Percentiles rank a stretch among this genome's conserved stretches.
Conservation (phyloP, 2,329 filamentous ascomycete genomes). For the Trichoderma cornu-damae region DNA sequence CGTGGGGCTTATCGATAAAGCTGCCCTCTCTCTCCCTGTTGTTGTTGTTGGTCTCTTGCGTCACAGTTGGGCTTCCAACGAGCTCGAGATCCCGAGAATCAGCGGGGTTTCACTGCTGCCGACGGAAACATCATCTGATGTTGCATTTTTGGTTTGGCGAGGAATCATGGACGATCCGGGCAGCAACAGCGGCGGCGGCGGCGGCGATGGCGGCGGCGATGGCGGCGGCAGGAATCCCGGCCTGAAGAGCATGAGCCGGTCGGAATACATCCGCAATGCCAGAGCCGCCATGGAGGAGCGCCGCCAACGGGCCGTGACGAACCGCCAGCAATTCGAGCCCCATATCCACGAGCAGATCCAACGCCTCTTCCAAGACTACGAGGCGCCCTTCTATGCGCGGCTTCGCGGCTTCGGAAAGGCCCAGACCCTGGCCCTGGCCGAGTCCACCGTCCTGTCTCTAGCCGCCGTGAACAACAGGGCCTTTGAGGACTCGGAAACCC, state of each 20-base stretch:
- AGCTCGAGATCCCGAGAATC: neutral
- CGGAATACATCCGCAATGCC: constrained; percentile 24
- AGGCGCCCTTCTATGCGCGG: constrained; percentile 31
- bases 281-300: constrained; percentile 32
- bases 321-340: constrained; percentile 30
- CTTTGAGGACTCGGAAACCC: constrained; percentile 35
- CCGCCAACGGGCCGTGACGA: constrained; percentile 27
- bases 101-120: constrained; percentile 1
- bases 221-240: constrained; percentile 26
- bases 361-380: constrained; percentile 31
- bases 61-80: constrained; percentile 14
- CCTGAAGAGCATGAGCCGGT: constrained; percentile 21
- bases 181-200: constrained; percentile 5
- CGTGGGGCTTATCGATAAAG: constrained; percentile 31
- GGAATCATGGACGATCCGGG: constrained; percentile 21
- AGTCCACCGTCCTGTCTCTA: constrained; percentile 27
- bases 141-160: neutral
- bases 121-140: no score
- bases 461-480: constrained; percentile 29
- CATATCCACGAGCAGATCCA: constrained; percentile 31
- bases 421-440: constrained; percentile 29
- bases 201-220: neutral
- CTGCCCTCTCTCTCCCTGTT: no score
- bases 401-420: constrained; percentile 28
- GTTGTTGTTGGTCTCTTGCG: constrained; percentile 18